Base-by-base conservation (phyloP, 2,329 filamentous ascomycete genomes). In the Allantophomopsis lycopodina region DNA sequence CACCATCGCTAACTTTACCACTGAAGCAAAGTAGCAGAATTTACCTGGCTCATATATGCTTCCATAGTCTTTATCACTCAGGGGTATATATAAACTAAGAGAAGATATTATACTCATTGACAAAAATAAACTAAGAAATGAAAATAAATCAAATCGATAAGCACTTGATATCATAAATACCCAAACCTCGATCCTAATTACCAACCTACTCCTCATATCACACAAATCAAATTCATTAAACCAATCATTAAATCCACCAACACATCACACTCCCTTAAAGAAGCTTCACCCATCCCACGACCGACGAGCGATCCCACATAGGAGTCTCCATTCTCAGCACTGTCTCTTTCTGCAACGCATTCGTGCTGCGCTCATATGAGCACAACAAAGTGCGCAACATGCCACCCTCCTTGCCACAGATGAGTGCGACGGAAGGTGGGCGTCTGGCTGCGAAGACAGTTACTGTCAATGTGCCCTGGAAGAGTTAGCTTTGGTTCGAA, bases 341-440 rank as follows among this genome's bases (percentile, higher is more conserved):
- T 8, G 37, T 41, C 42, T 49, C 47, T 17, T 43, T 39, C 35
- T 38, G 38, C 15, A 42, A 38, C n/a, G 41, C 44, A 13, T 42
- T 38, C 16, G 42, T 48, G 2, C 15, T 37, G 31, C 38, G 42
- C 30, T 49, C 42, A 34, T 47, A 52, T 14, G 46, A 48, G 35
- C 52, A 58, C 11, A 53, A 33, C 11, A 58, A 42, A 2, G 52
- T 51, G 7, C 53, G 42, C 31, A 53, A 37, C 53, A 57, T 57
- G 1, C 56, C 56, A 5, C 55, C 51, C 39, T 58, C 53, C 2
- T 45, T 43, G 10, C 52, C 56, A 32, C 49, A 53, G 16, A 57
- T 41, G 7, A 58, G 42, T 2, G 51, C 49, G 5, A 52, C 54
- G 1, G 47, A 47, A 2, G 55, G 55, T 8, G 54, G 55, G 30